Base-by-base conservation (phyloP, 495 filamentous ascomycete species). In the Aeminium ludgeri region DNA sequence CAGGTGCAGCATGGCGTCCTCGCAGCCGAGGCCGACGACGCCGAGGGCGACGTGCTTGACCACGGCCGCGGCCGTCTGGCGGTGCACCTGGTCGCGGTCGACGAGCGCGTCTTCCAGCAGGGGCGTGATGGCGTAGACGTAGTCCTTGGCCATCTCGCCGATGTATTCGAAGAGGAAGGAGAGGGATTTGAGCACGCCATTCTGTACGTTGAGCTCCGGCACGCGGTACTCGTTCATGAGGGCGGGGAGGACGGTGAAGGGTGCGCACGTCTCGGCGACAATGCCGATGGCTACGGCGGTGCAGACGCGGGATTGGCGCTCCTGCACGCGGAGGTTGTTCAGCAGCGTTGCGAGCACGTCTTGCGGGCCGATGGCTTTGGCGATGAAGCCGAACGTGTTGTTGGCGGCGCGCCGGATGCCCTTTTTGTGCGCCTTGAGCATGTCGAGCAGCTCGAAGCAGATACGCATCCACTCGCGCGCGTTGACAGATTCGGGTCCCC, bases 141-240 rank as follows among this genome's bases (percentile, higher is more conserved):
- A 99, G 59, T 99, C 91, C 61, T 95, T 96, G 44, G 84, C 86
- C 91, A 99, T 95, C 61, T 99, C 89, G 38, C 89, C 89, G 55
- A 97, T 97, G 62, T 97, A 97, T 51, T 97, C 89, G 55, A 96
- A 96, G 36, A 99, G 68, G 74, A 99, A 99, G 20, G 82, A 87
- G 47, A 99, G 72, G 7, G 86, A 82, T 59, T 99, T 99, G 50
- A 99, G 73, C 31, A 96, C 91, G 62, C 91, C 91, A 54, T 96
- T 99, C 60, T 96, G 89, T 6, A 99, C 87, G 59, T 99, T 99
- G 34, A 99, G 75, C 59, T 99, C 91, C 0, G 89, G 91, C 1
- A 96, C 89, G 27, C 91, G 82, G 60, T 99, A 99, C 61, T 99
- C 91, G 65, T 99, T 99, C 91, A 99, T 99, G 45, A 99, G 65